A percentile compares a stretch with the other conserved stretches of the same genome.
Evolutionary conservation across 2,329 filamentous ascomycete species (phyloP).

Genomic region (Leptosphaerulina australis): DNA sequence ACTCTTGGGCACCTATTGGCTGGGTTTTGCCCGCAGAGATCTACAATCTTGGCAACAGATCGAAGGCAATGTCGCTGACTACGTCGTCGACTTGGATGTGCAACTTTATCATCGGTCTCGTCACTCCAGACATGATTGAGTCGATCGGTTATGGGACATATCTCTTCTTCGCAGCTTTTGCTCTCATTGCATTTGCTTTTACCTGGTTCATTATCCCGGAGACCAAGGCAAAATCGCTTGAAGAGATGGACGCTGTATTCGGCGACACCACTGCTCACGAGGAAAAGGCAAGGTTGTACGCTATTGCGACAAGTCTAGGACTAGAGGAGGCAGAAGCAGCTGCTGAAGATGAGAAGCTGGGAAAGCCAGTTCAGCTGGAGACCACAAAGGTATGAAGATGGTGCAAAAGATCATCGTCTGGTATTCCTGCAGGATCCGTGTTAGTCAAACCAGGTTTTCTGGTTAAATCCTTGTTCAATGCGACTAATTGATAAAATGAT

Average conservation of each 20-base stretch:
- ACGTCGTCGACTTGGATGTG: constrained; percentile 83
- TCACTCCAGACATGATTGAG: constrained; percentile 76
- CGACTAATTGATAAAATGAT: too few species aligned
- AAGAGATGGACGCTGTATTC: constrained; percentile 85
- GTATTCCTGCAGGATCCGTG: too few species aligned
- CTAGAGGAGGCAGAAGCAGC: constrained; percentile 22
- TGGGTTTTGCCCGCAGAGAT: constrained; percentile 78
- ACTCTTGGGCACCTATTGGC: constrained; percentile 73
- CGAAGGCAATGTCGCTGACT: constrained; percentile 72
- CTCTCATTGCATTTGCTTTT: constrained; percentile 52
- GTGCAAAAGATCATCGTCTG: too few species aligned
- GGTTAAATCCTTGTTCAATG: too few species aligned
- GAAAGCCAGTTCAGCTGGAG: constrained; percentile 13
- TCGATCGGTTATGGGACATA: constrained; percentile 56
- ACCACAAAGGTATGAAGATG: constrained; percentile 1
- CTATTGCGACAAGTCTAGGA: constrained; percentile 30
- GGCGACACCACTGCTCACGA: constrained; percentile 74
- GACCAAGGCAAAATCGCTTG: constrained; percentile 79
- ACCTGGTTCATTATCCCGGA: constrained; percentile 64
- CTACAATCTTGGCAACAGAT: constrained; percentile 70
- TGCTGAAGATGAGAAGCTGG: constrained; percentile 22
- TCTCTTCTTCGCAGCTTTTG: constrained; percentile 60
- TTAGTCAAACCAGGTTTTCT: too few species aligned
- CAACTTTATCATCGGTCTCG: constrained; percentile 68
- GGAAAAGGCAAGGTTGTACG: constrained; percentile 29